Percentiles rank a stretch among this genome's conserved stretches.
These are phyloP conservation scores for Hemerocallis citrina DNA, from an alignment of 106 monocot species.

Conservation along the genomic window DNA sequence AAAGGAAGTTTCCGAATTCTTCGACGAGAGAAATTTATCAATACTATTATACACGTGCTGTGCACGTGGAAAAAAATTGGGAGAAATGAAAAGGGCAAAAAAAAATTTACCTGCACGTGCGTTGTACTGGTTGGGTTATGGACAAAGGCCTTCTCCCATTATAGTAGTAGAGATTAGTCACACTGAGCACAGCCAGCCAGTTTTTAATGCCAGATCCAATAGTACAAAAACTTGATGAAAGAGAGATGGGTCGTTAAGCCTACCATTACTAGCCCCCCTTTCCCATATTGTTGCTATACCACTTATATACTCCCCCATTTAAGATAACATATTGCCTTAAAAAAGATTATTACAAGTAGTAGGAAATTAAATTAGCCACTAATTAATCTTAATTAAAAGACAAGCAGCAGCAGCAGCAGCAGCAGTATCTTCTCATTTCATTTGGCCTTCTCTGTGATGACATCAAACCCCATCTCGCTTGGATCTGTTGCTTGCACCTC, in stretches of 20 bases:
- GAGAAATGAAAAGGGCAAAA: too few species aligned
- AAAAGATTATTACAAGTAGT: neutral
- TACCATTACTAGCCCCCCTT: neutral
- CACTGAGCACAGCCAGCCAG: too few species aligned
- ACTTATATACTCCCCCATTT: neutral
- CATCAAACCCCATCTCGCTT: constrained; percentile 82
- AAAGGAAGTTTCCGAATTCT: too few species aligned
- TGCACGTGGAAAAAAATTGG: too few species aligned
- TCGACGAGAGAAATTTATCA: too few species aligned
- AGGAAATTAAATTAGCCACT: neutral
- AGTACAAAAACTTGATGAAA: neutral
- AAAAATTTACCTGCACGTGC: too few species aligned
- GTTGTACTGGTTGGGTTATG: too few species aligned
- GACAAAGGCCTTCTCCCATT: too few species aligned
- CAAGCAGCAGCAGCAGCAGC: too few species aligned
- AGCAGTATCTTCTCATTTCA: neutral
- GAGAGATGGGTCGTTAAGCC: constrained; percentile 2
- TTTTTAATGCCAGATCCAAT: neutral
- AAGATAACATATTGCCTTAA: neutral
- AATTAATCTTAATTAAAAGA: too few species aligned
- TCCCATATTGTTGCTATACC: neutral
- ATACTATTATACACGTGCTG: too few species aligned
- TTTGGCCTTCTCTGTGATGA: constrained; percentile 63
- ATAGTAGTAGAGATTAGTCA: too few species aligned
- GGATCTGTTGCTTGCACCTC: constrained; percentile 88